phyloP scores from a whole-genome alignment of 2,329 filamentous ascomycete genomes.

The Fusarium floridanum region DNA sequence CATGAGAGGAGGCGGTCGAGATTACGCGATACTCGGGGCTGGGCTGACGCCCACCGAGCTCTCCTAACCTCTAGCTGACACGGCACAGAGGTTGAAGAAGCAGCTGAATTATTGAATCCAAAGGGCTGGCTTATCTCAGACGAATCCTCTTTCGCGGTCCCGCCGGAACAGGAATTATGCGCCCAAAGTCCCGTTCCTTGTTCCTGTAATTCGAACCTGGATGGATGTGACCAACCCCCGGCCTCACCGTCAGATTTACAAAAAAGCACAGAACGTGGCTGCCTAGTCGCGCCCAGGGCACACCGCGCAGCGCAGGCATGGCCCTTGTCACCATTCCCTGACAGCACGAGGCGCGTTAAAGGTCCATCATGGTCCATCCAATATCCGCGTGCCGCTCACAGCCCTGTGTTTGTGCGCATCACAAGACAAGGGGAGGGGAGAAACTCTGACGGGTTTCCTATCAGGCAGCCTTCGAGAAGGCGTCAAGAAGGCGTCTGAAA shows the following conservation, averaged over 20 bases:
- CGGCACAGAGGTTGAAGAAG: neutral
- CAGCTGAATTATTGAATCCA: neutral
- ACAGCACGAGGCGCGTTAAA: slow-evolving; percentile 4
- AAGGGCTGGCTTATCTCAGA: slow-evolving; percentile 7
- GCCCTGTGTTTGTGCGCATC: slow-evolving; percentile 13
- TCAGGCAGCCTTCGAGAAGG: slow-evolving; percentile 35
- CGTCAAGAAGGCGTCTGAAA: slow-evolving; percentile 7
- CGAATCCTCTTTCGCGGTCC: slow-evolving; percentile 16
- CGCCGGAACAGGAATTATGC: slow-evolving; percentile 24
- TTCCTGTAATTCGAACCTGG: neutral
- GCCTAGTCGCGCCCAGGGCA: slow-evolving; percentile 20
- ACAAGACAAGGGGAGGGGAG: neutral
- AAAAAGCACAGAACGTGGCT: slow-evolving; percentile 31
- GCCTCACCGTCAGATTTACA: slow-evolving; percentile 4
- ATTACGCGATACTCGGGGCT: slow-evolving; percentile 10
- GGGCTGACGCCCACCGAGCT: neutral
- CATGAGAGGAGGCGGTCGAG: slow-evolving; percentile 8
- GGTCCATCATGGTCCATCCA: neutral
- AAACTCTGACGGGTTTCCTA: neutral
- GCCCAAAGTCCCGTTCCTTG: slow-evolving; percentile 5
- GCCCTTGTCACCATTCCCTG: slow-evolving; percentile 3
- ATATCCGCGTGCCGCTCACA: neutral
- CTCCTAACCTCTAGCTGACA: neutral
- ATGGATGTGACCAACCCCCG: neutral
- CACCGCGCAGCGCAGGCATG: slow-evolving; percentile 17